A percentile compares a stretch with the other conserved stretches of the same genome.
Evolutionary conservation across 1,139 yeast genomes (phyloP).

Genomic region (Suhomyces yuchorum): DNA sequence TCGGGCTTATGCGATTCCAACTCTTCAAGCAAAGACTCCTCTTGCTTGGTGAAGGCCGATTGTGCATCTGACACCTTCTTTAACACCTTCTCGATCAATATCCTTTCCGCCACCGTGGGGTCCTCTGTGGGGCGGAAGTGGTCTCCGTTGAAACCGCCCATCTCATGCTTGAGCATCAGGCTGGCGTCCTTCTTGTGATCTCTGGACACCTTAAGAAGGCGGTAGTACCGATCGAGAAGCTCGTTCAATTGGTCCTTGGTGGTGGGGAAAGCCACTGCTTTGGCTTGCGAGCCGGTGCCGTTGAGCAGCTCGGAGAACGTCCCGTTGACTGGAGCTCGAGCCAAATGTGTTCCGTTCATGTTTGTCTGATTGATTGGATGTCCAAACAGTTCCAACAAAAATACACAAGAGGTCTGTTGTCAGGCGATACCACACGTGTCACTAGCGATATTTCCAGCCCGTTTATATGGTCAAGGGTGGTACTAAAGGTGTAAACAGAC

Average conservation of each 20-base stretch:
- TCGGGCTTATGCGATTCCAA: constrained; percentile 9
- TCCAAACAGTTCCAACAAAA: neutral
- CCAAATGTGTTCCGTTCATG: constrained; percentile 11
- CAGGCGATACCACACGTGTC: neutral
- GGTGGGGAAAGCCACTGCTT: constrained; percentile 24
- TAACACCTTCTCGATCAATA: constrained; percentile 36
- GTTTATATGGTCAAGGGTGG: constrained; percentile 1
- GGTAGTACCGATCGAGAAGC: constrained; percentile 36
- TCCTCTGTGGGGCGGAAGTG: constrained; percentile 7
- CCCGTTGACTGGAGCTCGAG: constrained; percentile 1
- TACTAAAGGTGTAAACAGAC: constrained; percentile 1
- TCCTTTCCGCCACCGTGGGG: constrained; percentile 21
- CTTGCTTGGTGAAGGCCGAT: constrained; percentile 27
- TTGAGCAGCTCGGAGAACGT: constrained; percentile 2
- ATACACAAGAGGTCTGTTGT: neutral
- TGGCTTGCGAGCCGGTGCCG: constrained; percentile 6
- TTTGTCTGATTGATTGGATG: constrained; percentile 4
- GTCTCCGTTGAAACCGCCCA: constrained; percentile 9
- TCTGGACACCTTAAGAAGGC: constrained; percentile 24
- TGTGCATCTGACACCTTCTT: constrained; percentile 34
- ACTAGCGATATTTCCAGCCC: neutral
- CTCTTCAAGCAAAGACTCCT: constrained; percentile 26
- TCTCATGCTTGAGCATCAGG: constrained; percentile 8
- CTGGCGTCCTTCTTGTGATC: constrained; percentile 20
- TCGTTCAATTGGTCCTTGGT: constrained; percentile 35